Evolutionary conservation across 352 stramenopile species (phyloP).

Genomic region (Globisporangium spinosum): DNA sequence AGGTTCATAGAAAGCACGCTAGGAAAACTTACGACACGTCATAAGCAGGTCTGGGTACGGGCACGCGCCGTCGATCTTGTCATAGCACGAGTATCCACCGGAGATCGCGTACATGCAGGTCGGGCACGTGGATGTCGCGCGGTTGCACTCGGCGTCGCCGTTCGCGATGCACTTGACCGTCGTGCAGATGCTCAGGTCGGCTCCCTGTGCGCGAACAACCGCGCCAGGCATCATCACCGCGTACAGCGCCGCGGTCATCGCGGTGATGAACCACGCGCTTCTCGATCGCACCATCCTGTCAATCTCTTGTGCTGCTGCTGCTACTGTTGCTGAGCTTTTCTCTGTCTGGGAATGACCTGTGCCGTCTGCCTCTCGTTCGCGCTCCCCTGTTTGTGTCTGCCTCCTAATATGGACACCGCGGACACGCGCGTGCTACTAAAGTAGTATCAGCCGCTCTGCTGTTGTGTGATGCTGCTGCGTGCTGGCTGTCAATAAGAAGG

Average conservation of each 20-base stretch:
- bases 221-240: not conserved
- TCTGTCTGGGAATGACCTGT: not conserved
- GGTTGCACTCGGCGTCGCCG: slow-evolving; percentile 49
- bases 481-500: not conserved
- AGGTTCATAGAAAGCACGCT: not conserved
- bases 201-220: slow-evolving; percentile 14
- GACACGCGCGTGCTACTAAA: not conserved
- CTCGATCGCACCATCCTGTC: not conserved
- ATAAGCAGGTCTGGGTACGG: slow-evolving; percentile 35
- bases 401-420: not conserved
- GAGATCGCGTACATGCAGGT: slow-evolving; percentile 65
- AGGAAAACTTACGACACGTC: slow-evolving; percentile 24
- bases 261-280: not conserved
- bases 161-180: slow-evolving; percentile 51
- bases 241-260: not conserved
- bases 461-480: not conserved
- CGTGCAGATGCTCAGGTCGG: slow-evolving; percentile 27
- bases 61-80: slow-evolving; percentile 34
- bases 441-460: not conserved
- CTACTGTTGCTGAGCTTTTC: not conserved
- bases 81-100: slow-evolving; percentile 70
- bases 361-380: not conserved
- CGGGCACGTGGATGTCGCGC: slow-evolving; percentile 38
- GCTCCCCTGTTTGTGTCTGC: not conserved
- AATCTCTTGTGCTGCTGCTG: not conserved